A percentile compares a stretch with the other conserved stretches of the same genome.
These are phyloP conservation scores for Colletotrichum chlorophyti DNA, from an alignment of 2,329 filamentous ascomycete genomes.

Conservation along the genomic window DNA sequence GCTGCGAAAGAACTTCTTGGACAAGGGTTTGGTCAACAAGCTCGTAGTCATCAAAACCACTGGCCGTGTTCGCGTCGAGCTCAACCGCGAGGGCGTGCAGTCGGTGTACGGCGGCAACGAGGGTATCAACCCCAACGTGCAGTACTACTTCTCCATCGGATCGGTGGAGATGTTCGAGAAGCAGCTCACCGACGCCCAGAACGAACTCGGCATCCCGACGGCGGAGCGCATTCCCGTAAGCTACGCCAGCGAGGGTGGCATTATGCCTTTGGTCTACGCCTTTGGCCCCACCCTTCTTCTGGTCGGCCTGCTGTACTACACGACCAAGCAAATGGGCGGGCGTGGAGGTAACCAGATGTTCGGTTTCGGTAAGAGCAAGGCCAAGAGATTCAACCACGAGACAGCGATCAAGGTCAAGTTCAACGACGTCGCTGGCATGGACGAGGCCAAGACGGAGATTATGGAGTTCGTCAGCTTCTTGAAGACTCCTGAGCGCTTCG, in stretches of 20 bases:
- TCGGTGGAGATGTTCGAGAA: constrained; percentile 93
- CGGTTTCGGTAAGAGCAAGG: constrained; percentile 93
- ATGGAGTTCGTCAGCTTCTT: constrained; percentile 99
- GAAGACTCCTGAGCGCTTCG: constrained; percentile 90
- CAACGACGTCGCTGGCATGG: constrained; percentile 94
- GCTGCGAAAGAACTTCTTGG: constrained; percentile 89
- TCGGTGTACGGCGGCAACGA: constrained; percentile 77
- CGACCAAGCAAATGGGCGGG: constrained; percentile 76
- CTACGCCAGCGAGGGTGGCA: constrained; percentile 80
- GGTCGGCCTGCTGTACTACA: constrained; percentile 81
- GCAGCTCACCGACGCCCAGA: constrained; percentile 85
- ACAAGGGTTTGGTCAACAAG: constrained; percentile 95
- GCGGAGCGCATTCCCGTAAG: constrained; percentile 92
- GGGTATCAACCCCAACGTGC: constrained; percentile 70
- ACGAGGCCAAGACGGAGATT: constrained; percentile 97
- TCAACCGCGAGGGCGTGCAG: constrained; percentile 77
- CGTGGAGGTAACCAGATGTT: constrained; percentile 83
- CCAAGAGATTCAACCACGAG: constrained; percentile 98
- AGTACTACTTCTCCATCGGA: constrained; percentile 94
- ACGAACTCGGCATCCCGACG: constrained; percentile 83
- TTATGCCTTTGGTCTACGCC: constrained; percentile 73
- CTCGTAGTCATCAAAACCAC: constrained; percentile 77
- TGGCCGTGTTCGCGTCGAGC: constrained; percentile 75
- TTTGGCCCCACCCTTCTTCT: constrained; percentile 90
- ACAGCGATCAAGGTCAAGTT: constrained; percentile 97